Percentiles rank a stretch among this genome's conserved stretches.
These are phyloP conservation scores for Ulmus americana DNA, from an alignment of 331 rosid species.

Conservation along the genomic window DNA sequence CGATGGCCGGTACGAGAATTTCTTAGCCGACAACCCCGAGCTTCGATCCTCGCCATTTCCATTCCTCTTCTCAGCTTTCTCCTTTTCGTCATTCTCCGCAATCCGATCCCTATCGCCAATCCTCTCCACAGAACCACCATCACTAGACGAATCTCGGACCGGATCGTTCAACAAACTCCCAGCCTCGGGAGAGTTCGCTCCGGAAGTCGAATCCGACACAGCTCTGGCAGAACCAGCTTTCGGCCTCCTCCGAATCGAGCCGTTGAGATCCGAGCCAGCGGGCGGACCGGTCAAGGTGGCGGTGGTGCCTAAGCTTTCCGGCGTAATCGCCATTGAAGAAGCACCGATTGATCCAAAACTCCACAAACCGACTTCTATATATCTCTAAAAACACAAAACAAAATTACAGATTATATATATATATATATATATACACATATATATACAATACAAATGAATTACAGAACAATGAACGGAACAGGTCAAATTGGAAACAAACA, in stretches of 20 bases:
- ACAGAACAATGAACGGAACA: no score
- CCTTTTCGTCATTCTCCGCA: conserved; percentile 13
- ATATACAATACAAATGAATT: no score
- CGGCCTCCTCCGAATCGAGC: conserved; percentile 45
- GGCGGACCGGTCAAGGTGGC: conserved; percentile 15
- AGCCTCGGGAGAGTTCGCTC: conserved; percentile 18
- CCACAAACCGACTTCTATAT: neutral
- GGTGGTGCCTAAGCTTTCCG: conserved; percentile 26
- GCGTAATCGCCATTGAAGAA: conserved; percentile 48
- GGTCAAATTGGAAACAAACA: neutral
- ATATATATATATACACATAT: no score
- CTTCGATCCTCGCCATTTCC: conserved; percentile 22
- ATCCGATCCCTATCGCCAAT: conserved; percentile 26
- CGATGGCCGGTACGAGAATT: conserved; percentile 59
- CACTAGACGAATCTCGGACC: conserved; percentile 27
- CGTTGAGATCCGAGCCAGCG: conserved; percentile 41
- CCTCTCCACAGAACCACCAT: conserved; percentile 26
- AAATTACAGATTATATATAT: no score
- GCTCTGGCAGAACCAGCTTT: conserved; percentile 10
- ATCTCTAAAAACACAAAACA: no score
- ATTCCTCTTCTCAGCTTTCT: conserved; percentile 21
- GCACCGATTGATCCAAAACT: neutral
- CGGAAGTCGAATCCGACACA: conserved; percentile 24
- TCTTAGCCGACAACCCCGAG: conserved; percentile 25
- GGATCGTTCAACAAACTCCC: conserved; percentile 27